These are phyloP conservation scores for Phytophthora cajani DNA, from an alignment of 352 stramenopile genomes.

Conservation along the genomic window DNA sequence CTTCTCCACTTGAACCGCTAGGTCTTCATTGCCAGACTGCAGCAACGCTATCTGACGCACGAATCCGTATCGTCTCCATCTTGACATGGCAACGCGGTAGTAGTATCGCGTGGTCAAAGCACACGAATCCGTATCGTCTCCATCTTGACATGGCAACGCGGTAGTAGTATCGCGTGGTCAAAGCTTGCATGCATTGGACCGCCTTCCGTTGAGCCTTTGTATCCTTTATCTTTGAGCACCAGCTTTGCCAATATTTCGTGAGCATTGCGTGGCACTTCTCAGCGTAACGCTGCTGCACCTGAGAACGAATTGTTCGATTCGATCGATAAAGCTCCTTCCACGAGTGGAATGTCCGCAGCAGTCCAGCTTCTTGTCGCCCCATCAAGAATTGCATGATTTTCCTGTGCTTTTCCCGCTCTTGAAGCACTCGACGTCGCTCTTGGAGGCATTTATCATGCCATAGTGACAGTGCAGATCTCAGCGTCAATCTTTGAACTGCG, in stretches of 20 bases:
- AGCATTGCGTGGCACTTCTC: conserved; percentile 14
- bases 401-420: conserved; percentile 37
- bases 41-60: conserved; percentile 17
- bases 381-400: conserved; percentile 48
- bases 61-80: conserved; percentile 34
- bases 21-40: conserved; percentile 8
- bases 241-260: conserved; percentile 10
- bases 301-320: conserved; percentile 6
- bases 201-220: conserved; percentile 17
- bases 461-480: conserved; percentile 7
- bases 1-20: conserved; percentile 22
- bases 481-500: conserved; percentile 2
- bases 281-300: conserved; percentile 12
- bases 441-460: conserved; percentile 23
- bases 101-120: conserved; percentile 15
- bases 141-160: conserved; percentile 36
- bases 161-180: conserved; percentile 18
- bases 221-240: conserved; percentile 13
- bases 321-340: conserved; percentile 34
- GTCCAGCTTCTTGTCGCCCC: conserved; percentile 28
- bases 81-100: conserved; percentile 28
- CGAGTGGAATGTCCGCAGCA: conserved; percentile 37
- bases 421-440: conserved; percentile 8
- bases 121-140: conserved; percentile 27
- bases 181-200: conserved; percentile 2